A percentile compares a stretch with the other conserved stretches of the same genome.
These are phyloP conservation scores for Penicillium italicum DNA, from an alignment of 2,329 filamentous ascomycete genomes.

Conservation along the genomic window DNA sequence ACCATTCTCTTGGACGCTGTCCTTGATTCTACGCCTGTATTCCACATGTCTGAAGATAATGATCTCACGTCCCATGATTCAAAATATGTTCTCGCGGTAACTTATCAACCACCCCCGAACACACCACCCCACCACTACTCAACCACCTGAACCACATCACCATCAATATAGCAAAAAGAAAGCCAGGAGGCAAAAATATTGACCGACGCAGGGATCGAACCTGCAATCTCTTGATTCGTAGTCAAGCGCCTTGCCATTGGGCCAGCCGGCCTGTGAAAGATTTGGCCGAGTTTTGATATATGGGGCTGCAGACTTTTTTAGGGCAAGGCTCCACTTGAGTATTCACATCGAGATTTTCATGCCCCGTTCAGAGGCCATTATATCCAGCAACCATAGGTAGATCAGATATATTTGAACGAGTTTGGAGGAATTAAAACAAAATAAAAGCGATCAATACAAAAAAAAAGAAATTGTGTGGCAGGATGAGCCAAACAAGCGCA, in stretches of 20 bases:
- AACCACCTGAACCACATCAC: neutral
- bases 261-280: conserved; percentile 33
- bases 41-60: neutral
- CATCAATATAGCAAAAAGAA: neutral
- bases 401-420: neutral
- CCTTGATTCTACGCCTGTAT: neutral
- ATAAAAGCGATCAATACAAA: rapidly evolving
- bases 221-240: conserved; percentile 53
- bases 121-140: neutral
- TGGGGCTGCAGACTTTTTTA: neutral
- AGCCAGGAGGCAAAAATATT: conserved; percentile 19
- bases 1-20: neutral
- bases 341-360: neutral
- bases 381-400: neutral
- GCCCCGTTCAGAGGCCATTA: neutral
- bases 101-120: neutral
- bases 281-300: neutral
- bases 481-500: neutral
- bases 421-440: rapidly evolving
- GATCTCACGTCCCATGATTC: neutral
- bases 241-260: conserved; percentile 52
- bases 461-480: neutral
- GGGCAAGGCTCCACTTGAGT: neutral
- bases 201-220: conserved; percentile 45
- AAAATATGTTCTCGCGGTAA: neutral